phyloP scores from a whole-genome alignment of 768 basidiomycete species.

The Trichaptum fuscoviolaceum region DNA sequence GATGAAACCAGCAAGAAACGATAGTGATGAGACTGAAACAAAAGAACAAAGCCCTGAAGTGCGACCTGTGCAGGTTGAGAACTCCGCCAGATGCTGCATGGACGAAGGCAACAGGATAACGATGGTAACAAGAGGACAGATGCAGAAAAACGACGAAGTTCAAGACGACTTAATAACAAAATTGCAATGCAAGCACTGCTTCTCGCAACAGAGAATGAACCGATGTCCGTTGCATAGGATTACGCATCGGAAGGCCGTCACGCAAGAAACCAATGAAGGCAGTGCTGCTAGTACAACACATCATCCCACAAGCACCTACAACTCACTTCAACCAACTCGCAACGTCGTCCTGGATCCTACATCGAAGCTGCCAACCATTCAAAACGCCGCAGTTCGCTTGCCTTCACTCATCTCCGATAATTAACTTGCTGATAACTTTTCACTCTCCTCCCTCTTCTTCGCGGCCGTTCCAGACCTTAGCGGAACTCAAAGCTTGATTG shows the following conservation, averaged over 20 bases:
- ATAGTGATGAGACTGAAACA: neutral
- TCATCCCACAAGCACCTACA: neutral
- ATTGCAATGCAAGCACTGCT: neutral
- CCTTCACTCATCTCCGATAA: neutral
- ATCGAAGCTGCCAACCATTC: neutral
- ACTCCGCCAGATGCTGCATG: neutral
- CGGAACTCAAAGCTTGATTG: constrained; percentile 87
- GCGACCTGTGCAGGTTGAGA: neutral
- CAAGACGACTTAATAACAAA: neutral
- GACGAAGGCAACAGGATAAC: neutral
- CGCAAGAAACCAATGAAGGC: neutral
- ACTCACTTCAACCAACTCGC: neutral
- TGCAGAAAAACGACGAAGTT: neutral
- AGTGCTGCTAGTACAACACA: neutral
- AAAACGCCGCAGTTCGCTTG: neutral
- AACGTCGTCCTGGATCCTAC: neutral
- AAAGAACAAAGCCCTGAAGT: neutral
- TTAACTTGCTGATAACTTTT: neutral
- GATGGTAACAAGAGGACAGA: too few relatives aligned
- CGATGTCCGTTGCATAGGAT: neutral
- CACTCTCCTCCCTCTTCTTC: neutral
- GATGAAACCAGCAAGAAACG: neutral
- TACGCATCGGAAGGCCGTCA: neutral
- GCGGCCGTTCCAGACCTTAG: constrained; percentile 27
- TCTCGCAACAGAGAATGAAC: neutral